Evolutionary conservation across 2,329 filamentous ascomycete genomes (phyloP).

Genomic region (Exophiala mesophila): DNA sequence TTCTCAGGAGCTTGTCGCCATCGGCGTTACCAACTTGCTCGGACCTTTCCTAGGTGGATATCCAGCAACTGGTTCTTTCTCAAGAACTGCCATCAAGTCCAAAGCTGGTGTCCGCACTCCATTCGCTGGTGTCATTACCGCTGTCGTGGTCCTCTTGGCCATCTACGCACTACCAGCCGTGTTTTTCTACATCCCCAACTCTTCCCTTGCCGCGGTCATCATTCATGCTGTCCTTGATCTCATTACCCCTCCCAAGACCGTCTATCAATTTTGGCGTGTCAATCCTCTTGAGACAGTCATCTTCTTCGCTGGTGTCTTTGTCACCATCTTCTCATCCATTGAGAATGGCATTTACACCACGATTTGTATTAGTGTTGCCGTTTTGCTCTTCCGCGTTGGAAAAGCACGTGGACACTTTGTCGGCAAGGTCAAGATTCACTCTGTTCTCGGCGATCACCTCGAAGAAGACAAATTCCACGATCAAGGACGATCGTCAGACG

Average conservation of each 20-base stretch:
- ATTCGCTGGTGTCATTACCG: constrained; percentile 84
- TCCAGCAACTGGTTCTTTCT: constrained; percentile 91
- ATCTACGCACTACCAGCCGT: constrained; percentile 83
- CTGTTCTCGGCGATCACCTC: constrained; percentile 71
- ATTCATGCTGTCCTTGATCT: constrained; percentile 93
- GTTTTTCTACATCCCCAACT: constrained; percentile 88
- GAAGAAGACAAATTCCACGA: constrained; percentile 56
- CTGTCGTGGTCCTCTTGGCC: constrained; percentile 76
- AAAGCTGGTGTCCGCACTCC: constrained; percentile 93
- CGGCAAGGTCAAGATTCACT: constrained; percentile 76
- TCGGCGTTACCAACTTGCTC: constrained; percentile 83
- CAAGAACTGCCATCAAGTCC: constrained; percentile 91
- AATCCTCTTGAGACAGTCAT: constrained; percentile 86
- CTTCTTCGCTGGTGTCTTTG: constrained; percentile 87
- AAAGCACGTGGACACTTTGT: constrained; percentile 80
- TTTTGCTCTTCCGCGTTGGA: constrained; percentile 78
- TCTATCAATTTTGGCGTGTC: constrained; percentile 94
- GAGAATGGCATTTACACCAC: constrained; percentile 92
- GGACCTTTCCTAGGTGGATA: constrained; percentile 90
- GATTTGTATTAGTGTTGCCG: constrained; percentile 66
- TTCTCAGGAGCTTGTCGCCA: constrained; percentile 92
- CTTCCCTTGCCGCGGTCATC: constrained; percentile 79
- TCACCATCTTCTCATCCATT: constrained; percentile 82
- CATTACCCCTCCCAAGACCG: constrained; percentile 81
- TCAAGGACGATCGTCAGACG: constrained; percentile 22